Evolutionary conservation across 306 rosid species (phyloP).

Genomic region (Vigna hirtella): DNA sequence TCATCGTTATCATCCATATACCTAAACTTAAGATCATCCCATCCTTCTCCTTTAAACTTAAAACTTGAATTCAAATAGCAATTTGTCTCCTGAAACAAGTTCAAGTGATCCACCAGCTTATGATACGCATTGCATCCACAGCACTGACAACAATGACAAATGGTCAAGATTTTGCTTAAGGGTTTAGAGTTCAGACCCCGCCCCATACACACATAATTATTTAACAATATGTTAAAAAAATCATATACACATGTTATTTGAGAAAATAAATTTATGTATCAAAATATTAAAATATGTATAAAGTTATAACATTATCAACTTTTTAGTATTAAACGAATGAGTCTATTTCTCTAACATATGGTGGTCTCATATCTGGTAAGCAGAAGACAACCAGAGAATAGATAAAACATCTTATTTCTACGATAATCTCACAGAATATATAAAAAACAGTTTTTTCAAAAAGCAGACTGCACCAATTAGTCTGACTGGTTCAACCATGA

Average conservation of each 20-base stretch:
- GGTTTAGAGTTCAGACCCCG: background rate
- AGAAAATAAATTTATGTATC: background rate
- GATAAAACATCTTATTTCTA: background rate
- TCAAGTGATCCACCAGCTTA: conserved; percentile 95
- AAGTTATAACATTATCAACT: background rate
- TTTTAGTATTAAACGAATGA: conserved; percentile 1
- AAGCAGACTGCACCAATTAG: background rate
- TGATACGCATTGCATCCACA: conserved; percentile 94
- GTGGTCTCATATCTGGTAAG: background rate
- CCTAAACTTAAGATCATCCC: conserved; percentile 73
- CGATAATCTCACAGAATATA: background rate
- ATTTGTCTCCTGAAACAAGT: conserved; percentile 89
- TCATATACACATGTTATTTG: background rate
- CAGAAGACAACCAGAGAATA: background rate
- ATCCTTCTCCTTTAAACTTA: conserved; percentile 72
- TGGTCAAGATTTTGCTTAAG: background rate
- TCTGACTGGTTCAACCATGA: background rate
- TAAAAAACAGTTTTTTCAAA: background rate
- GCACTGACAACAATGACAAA: conserved; percentile 58
- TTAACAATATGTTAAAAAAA: conserved; percentile 5
- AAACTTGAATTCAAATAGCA: conserved; percentile 85
- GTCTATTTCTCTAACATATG: conserved; percentile 16
- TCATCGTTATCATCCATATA: conserved; percentile 67
- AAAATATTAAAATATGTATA: background rate
- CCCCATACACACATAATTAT: background rate